Evolutionary conservation across 108 stramenopile genomes (phyloP), one percentile per base, ranked within the genome.

Genomic region (Nannochloropsis salina): DNA sequence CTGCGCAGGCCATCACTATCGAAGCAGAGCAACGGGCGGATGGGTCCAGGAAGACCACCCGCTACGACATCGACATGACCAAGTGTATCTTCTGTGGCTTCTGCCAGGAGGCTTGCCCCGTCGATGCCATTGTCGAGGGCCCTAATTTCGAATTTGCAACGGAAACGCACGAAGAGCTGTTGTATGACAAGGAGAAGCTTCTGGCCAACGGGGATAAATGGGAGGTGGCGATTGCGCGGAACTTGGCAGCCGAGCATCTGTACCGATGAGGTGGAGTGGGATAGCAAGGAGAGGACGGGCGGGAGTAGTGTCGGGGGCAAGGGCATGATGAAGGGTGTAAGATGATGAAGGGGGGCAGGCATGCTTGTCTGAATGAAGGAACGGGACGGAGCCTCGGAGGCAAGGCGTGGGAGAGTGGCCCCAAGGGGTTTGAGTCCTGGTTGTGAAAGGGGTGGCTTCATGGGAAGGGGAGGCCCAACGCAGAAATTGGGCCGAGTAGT

Each of bases 1-100:
- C 99, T 18, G 99, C 99, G n/a, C 97, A 98, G 94, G 90, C 44
- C n/a, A 99, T 99, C 92, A 98, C 98, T 44, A 99, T 99, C 90
- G 98, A 99, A 86, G 95, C 97, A 44, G 96, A 96, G 88, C 93
- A 94, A 86, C 94, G 99, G 42, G 94, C 51, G 81, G 93, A 93
- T 44, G 92, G 91, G 42, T 87, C 96, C 42, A 94, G 98, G 83
- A 94, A 97, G 82, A 99, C 99, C 51, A 98, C 97, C 8, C 94
- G 97, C 42, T 98, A 99, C 92, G 99, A 99, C 90, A 99, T 99
- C 91, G 99, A 99, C 91, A 99, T 99, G 99, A 98, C 98, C 87
- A 99, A 99, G 93, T 99, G 99, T 88, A 99, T 99, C 86, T 99
- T 97, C 92, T 99, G 99, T 89, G 99, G 99, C 86, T 99, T 95